Evolutionary conservation across 495 filamentous ascomycete species (phyloP).

Genomic region (Xylaria nigripes): DNA sequence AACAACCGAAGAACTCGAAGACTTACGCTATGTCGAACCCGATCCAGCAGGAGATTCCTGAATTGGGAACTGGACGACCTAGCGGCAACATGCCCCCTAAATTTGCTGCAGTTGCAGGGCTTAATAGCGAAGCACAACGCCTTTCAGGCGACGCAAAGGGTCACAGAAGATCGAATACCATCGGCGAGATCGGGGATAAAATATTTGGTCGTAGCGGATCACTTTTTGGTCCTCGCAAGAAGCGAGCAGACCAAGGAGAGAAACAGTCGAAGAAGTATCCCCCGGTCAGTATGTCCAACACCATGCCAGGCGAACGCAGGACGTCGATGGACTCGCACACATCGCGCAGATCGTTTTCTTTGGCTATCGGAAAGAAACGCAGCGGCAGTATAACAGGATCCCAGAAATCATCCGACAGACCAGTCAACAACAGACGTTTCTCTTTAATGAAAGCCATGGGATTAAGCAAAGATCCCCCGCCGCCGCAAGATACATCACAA

Average conservation of each 20-base stretch:
- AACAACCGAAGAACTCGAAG: slow-evolving; percentile 66
- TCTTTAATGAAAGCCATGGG: slow-evolving; percentile 63
- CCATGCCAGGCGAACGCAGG: slow-evolving; percentile 50
- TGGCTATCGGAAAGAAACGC: slow-evolving; percentile 64
- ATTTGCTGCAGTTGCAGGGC: slow-evolving; percentile 42
- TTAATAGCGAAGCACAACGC: slow-evolving; percentile 19
- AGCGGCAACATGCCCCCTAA: slow-evolving; percentile 48
- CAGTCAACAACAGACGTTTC: slow-evolving; percentile 49
- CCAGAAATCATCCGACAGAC: slow-evolving; percentile 47
- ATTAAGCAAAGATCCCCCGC: slow-evolving; percentile 39
- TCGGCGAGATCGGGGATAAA: slow-evolving; percentile 70
- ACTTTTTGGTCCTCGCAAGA: slow-evolving; percentile 56
- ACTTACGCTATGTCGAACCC: slow-evolving; percentile 70
- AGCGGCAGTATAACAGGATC: slow-evolving; percentile 49
- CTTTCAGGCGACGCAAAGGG: slow-evolving; percentile 43
- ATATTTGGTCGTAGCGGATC: slow-evolving; percentile 73
- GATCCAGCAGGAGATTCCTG: slow-evolving; percentile 48
- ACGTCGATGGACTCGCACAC: slow-evolving; percentile 66
- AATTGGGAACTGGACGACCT: slow-evolving; percentile 49
- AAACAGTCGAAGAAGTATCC: slow-evolving; percentile 55
- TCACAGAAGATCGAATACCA: slow-evolving; percentile 88
- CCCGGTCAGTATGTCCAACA: slow-evolving; percentile 69
- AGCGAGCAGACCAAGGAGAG: slow-evolving; percentile 36
- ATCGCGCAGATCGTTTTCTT: slow-evolving; percentile 64
- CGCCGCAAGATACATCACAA: slow-evolving; percentile 33